Base-by-base conservation (phyloP, 768 basidiomycete species). In the Hemileccinum impolitum region DNA sequence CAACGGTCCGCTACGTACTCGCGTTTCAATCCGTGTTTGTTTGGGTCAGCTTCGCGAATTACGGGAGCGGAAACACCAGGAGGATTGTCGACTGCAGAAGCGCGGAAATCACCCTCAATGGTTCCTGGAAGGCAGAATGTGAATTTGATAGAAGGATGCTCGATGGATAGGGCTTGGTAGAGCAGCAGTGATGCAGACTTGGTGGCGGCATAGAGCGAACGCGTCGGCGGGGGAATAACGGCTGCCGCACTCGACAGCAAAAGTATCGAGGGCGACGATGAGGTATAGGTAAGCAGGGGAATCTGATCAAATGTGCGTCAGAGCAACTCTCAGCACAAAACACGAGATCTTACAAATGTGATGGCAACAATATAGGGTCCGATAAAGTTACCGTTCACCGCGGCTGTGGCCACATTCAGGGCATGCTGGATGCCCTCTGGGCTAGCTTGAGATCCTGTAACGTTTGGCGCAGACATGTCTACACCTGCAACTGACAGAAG, bases 151-250 rank as follows among this genome's bases (percentile, higher is more conserved):
- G 67, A 60, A 6, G 88, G 86, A 53, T 92, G 85, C 56, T 93
- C 91, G 51, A 91, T 87, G 4, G 90, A 72, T 28, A 93, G 80
- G 0, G 85, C 75, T 65, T 89, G 87, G 65, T 83, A 92, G 48
- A 94, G 81, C 6, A 85, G 54, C 25, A 90, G 77, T 1, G 87
- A 82, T 0, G 92, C 87, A 3, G 85, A 75, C 65, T 97, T 96
- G 10, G 87, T 89, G 3, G 91, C 81, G 0, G 78, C 82, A 62
- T 97, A 97, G 31, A 97, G 70, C 1, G 89, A 72, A 7, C 94
- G 84, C 1, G 89, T 92, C 1, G 94, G 94, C 0, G 93, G 82
- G 3, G 94, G 89, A 31, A 94, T 82, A 6, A 85, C 72, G 3
- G 90, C 81, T 3, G 85, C 94, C 3, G 86, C 71, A 25, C 85